Evolutionary conservation across 768 basidiomycete genomes (phyloP).

Genomic region (Trametes elegans): DNA sequence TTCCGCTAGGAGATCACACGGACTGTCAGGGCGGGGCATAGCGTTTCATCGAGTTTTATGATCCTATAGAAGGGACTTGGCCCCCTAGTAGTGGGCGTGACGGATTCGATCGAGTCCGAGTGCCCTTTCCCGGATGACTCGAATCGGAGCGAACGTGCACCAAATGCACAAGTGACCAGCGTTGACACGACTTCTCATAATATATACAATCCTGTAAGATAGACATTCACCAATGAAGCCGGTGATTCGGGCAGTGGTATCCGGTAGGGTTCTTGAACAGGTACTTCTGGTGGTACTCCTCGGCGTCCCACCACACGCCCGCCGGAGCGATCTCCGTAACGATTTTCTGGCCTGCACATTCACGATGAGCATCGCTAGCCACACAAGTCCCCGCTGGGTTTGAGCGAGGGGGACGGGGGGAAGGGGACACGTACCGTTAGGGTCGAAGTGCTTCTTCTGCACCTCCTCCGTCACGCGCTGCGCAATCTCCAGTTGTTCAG

Average conservation of each 20-base stretch:
- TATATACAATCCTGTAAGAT: not conserved
- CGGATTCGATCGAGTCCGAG: too few species aligned
- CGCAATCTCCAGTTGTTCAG: conserved; percentile 72
- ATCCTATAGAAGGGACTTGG: too few species aligned
- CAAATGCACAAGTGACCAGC: too few species aligned
- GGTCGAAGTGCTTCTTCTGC: conserved; percentile 78
- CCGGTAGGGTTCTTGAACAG: conserved; percentile 81
- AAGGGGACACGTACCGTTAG: conserved; percentile 35
- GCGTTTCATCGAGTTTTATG: too few species aligned
- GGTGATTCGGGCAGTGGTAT: conserved; percentile 91
- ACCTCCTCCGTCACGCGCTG: conserved; percentile 78
- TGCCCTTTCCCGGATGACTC: too few species aligned
- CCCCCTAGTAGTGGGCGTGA: too few species aligned
- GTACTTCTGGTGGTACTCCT: conserved; percentile 84
- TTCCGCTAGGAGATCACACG: too few species aligned
- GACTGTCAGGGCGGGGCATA: too few species aligned
- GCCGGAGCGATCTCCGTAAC: conserved; percentile 73
- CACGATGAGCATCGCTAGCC: not conserved
- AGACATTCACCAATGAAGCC: conserved; percentile 69
- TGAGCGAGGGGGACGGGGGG: not conserved
- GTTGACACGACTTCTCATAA: not conserved
- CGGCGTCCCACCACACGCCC: conserved; percentile 78
- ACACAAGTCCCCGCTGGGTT: too few species aligned
- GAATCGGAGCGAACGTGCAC: too few species aligned
- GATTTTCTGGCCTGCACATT: conserved; percentile 54